Evolutionary conservation across 169 alveolate genomes (phyloP).

Genomic region (Eimeria tenella): DNA sequence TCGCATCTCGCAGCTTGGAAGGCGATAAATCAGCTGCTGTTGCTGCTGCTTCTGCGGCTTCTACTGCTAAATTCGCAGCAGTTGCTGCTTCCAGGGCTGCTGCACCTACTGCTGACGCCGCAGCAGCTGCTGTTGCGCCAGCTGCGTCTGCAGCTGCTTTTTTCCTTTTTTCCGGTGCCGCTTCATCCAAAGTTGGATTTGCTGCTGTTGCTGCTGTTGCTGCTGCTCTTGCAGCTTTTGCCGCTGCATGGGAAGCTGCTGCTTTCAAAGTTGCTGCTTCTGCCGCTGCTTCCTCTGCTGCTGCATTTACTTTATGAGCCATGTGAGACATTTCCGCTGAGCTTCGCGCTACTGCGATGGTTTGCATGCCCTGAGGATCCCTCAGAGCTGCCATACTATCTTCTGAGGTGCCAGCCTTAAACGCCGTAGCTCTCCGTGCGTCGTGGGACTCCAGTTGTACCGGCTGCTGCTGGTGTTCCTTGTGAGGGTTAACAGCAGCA

Average conservation of each 20-base stretch:
- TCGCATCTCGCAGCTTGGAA: not conserved
- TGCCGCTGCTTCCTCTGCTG: not conserved
- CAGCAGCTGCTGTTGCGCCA: not conserved
- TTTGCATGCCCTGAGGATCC: too few relatives aligned
- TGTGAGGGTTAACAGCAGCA: not conserved
- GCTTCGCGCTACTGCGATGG: not conserved
- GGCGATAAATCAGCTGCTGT: conserved; percentile 5
- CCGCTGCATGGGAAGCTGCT: conserved; percentile 26
- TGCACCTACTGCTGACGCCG: conserved; percentile 14
- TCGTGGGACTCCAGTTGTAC: not conserved
- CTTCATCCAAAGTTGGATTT: not conserved
- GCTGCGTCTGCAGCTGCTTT: not conserved
- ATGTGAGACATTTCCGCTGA: not conserved
- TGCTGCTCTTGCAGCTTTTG: conserved; percentile 8
- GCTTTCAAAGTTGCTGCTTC: not conserved
- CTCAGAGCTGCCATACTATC: too few relatives aligned
- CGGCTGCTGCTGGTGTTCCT: not conserved
- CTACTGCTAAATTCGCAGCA: not conserved
- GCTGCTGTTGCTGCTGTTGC: conserved; percentile 7
- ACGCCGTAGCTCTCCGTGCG: not conserved
- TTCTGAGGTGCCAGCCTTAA: too few relatives aligned
- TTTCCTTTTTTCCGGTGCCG: not conserved
- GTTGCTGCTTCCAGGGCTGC: not conserved
- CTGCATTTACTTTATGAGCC: not conserved
- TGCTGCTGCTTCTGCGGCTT: conserved; percentile 28